Percentiles rank a stretch among this genome's conserved stretches.
Evolutionary conservation across 2,329 filamentous ascomycete genomes (phyloP).

Genomic region (Dryadomyces sulphureus): DNA sequence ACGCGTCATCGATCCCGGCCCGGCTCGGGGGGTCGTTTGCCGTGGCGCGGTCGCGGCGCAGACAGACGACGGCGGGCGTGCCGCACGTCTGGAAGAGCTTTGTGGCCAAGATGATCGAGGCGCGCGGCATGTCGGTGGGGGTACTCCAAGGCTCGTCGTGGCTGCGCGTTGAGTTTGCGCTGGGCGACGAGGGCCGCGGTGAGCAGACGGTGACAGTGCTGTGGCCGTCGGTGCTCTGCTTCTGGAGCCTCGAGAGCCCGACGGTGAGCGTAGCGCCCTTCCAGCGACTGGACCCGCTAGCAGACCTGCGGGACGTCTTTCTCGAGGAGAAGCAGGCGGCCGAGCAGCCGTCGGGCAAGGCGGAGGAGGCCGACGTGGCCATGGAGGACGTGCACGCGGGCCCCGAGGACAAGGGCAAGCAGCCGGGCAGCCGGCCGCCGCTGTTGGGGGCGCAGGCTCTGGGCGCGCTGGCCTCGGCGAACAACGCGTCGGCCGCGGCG

Average conservation of each 20-base stretch:
- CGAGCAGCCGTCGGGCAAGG: slow-evolving; percentile 1
- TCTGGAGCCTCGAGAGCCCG: slow-evolving; percentile 23
- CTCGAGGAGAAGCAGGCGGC: slow-evolving; percentile 5
- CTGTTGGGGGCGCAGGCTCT: slow-evolving; percentile 13
- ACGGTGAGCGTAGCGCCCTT: slow-evolving; percentile 3
- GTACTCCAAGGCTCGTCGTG: slow-evolving; percentile 30
- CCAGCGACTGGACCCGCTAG: slow-evolving; percentile 7
- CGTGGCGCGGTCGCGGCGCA: not conserved
- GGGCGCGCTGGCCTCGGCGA: slow-evolving; percentile 13
- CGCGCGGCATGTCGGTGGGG: slow-evolving; percentile 31
- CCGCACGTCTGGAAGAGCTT: slow-evolving; percentile 18
- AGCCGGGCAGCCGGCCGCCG: not conserved
- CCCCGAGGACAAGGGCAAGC: not conserved
- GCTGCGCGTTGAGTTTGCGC: slow-evolving; percentile 25
- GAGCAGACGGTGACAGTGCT: slow-evolving; percentile 29
- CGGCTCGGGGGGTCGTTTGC: not conserved
- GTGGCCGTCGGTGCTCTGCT: slow-evolving; percentile 40
- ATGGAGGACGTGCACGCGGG: slow-evolving; percentile 7
- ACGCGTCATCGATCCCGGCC: not conserved
- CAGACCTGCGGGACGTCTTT: slow-evolving; percentile 6
- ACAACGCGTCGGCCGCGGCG: slow-evolving; percentile 18
- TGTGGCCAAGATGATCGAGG: slow-evolving; percentile 34
- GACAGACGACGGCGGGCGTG: not conserved
- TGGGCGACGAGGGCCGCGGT: slow-evolving; percentile 28
- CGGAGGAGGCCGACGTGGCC: slow-evolving; percentile 2